Evolutionary conservation across 2,329 filamentous ascomycete species (phyloP), one percentile per base, ranked within the genome.

Genomic region (Fusarium stilboides): DNA sequence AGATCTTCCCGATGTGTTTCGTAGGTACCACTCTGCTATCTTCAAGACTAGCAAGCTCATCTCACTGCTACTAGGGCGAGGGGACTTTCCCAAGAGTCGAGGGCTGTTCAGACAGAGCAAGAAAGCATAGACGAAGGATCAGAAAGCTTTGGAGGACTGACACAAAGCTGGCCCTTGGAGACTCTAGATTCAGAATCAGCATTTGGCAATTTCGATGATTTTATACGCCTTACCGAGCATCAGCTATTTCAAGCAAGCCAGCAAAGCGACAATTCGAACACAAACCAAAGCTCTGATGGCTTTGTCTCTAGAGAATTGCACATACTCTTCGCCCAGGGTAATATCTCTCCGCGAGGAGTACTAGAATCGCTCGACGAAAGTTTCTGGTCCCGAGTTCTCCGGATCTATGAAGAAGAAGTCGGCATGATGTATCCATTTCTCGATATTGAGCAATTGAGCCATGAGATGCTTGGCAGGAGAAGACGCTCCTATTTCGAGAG

Each of bases 401-500:
- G 10, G 2, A 24, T 49, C 6, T 49, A 49, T 10, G 46, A 36
- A 15, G 46, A 36, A 17, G 20, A 36, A 24, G 46, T 49, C 0
- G 46, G 31, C 10, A 24, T 49, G 46, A 49, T 49, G 31, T 49
- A 49, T 49, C 46, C 31, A 0, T 49, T 49, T 14, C 31, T 49
- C 8, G 15, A 36, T 4, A 34, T 36, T 0, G 2, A 3, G 6
- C 45, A 49, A 5, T 4, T 36, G 5, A 49, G 46, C 1, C 10
- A 10, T 10, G 20, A 24, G 31, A 24, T 49, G 17, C 2, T 49
- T 2, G 9, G 24, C 0, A 5, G 9, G 20, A 8, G 2, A n/a
- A 6, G 14, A 3, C 19, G 3, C 2, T 24, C 31, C 2, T 0
- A 8, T 9, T 24, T 5, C 4, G 9, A 14, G 1, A 17, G 3